A percentile compares a stretch with the other conserved stretches of the same genome.
These are phyloP conservation scores for Hamamelis virginiana DNA, from an alignment of 164 flowering plant genomes.

Conservation along the genomic window DNA sequence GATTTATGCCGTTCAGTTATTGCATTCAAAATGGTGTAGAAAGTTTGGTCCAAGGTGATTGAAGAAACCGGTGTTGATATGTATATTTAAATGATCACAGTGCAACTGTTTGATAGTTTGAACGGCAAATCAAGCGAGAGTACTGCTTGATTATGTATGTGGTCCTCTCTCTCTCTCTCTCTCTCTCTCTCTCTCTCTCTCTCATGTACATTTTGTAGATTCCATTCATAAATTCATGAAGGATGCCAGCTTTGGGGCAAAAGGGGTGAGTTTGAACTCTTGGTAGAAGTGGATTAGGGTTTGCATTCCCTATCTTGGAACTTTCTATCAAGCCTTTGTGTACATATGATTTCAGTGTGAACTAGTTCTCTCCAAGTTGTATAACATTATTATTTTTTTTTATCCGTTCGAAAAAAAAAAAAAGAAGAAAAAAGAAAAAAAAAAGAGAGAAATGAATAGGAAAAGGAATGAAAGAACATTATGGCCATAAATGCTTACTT, in stretches of 20 bases:
- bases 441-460: neutral
- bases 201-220: slow-evolving; percentile 21
- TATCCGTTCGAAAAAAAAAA: neutral
- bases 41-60: neutral
- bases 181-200: neutral
- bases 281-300: slow-evolving; percentile 3
- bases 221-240: slow-evolving; percentile 13
- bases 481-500: neutral
- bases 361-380: slow-evolving; percentile 10
- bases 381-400: slow-evolving; percentile 12
- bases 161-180: neutral
- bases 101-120: neutral
- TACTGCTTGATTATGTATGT: neutral
- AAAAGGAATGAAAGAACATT: neutral
- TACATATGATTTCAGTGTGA: slow-evolving; percentile 13
- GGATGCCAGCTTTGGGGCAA: slow-evolving; percentile 13
- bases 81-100: neutral
- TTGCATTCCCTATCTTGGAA: neutral
- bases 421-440: neutral
- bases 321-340: slow-evolving; percentile 14
- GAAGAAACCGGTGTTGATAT: neutral
- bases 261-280: slow-evolving; percentile 1
- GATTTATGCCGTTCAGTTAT: neutral
- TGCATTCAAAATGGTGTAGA: neutral
- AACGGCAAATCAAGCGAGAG: neutral